Base-by-base conservation (phyloP, 441 rosid species). In the Eruca vesicaria region DNA sequence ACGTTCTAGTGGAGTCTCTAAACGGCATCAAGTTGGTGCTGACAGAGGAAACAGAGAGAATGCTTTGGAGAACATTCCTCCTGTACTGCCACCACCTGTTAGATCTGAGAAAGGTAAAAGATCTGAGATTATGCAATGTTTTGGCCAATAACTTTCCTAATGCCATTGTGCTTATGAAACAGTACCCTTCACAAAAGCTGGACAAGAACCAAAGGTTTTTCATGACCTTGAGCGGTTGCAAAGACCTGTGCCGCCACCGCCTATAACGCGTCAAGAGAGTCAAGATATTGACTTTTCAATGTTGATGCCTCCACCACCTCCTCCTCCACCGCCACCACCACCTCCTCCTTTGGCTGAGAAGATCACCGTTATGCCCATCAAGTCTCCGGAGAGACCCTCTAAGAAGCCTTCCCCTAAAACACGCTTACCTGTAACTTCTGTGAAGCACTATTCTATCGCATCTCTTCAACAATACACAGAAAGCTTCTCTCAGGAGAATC, bases 401-500 rank as follows among this genome's bases (percentile, higher is more conserved):
- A 70, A 31, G 31, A 87, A 85, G 82, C 76, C 89, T 82, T 84
- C 91, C 10, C 56, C 80, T 15, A 88, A 80, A 84, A 58, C 75
- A 23, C 78, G 45, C 29, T 80, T 70, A 14, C 86, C 73, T 28
- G 36, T 57, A 19, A 80, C 87, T 61, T 89, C 94, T 78, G 97
- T 91, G 38, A 89, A 81, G 84, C 83, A 87, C 74, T 95, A 86
- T 73, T 88, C 90, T 59, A 89, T 96, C 71, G 99, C 99, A 50
- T 87, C 90, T 57, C 99, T 96, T 86, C 99, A 96, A 76, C 98
- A 90, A 77, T 92, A 84, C 71, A 96, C 99, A 19, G 89, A 89
- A 63, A 96, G 99, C 89, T 96, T 96, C 85, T 87, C 98, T 79
- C 96, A 86, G 82, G 98, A 92, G 65, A 96, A 92, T 84, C 83